These are phyloP conservation scores for Corrigiola litoralis DNA, from an alignment of 179 eudicot genomes.

Conservation along the genomic window DNA sequence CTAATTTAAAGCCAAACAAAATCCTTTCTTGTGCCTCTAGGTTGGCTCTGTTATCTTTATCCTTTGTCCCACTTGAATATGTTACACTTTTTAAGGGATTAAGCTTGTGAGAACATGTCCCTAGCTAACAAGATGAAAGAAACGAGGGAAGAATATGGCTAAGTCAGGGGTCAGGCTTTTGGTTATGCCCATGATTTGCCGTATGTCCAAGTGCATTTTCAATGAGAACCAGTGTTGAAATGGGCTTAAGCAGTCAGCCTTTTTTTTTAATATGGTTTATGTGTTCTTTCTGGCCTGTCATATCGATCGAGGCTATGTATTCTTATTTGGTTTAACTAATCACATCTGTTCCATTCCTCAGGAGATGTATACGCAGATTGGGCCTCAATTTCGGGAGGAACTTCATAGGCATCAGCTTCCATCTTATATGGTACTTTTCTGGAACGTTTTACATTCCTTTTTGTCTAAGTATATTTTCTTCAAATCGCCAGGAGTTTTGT, in stretches of 20 bases:
- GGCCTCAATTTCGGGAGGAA: constrained; percentile 91
- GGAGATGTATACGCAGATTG: constrained; percentile 96
- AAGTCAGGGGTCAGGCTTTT: no score
- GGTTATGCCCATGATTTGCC: no score
- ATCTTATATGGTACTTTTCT: constrained; percentile 53
- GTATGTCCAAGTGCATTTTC: no score
- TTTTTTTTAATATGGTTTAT: background rate
- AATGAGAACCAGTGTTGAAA: no score
- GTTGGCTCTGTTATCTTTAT: no score
- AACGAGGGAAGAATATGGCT: no score
- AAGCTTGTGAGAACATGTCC: no score
- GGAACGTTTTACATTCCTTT: background rate
- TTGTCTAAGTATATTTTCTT: background rate
- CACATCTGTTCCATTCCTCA: constrained; percentile 22
- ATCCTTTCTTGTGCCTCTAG: no score
- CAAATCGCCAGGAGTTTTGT: background rate
- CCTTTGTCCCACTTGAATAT: no score
- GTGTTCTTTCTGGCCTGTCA: background rate
- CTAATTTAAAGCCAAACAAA: no score
- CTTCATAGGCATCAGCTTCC: constrained; percentile 87
- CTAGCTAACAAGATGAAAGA: no score
- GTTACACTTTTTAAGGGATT: no score
- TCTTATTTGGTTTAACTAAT: background rate
- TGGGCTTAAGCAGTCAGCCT: background rate
- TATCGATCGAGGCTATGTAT: background rate